phyloP scores from a whole-genome alignment of 2,329 filamentous ascomycete species.

The Aspergillus sp. region DNA sequence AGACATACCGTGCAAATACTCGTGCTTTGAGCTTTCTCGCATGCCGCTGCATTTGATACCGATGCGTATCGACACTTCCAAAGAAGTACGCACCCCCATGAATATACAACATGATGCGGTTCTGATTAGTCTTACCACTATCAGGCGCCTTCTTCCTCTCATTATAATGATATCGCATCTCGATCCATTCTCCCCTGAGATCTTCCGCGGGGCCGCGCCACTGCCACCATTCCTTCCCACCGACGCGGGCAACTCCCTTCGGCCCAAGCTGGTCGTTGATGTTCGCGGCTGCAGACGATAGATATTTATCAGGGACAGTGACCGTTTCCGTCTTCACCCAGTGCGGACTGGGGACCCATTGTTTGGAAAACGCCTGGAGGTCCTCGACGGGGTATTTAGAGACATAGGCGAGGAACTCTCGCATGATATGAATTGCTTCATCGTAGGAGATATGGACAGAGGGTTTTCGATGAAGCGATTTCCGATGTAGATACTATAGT shows the following conservation, averaged over 20 bases:
- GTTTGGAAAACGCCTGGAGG: slow-evolving; percentile 81
- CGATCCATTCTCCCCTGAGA: slow-evolving; percentile 87
- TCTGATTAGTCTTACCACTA: slow-evolving; percentile 46
- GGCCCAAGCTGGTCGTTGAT: slow-evolving; percentile 72
- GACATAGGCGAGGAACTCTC: slow-evolving; percentile 77
- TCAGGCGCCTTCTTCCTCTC: slow-evolving; percentile 56
- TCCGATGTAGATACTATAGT: slow-evolving; percentile 75
- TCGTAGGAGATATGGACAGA: slow-evolving; percentile 92
- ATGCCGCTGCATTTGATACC: slow-evolving; percentile 97
- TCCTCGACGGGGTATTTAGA: slow-evolving; percentile 91
- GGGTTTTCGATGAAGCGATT: slow-evolving; percentile 69
- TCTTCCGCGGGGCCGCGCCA: slow-evolving; percentile 66
- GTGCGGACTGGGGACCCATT: slow-evolving; percentile 83
- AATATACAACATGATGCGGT: slow-evolving; percentile 85
- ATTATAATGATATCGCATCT: slow-evolving; percentile 80
- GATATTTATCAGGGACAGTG: slow-evolving; percentile 58
- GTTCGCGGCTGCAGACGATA: slow-evolving; percentile 61
- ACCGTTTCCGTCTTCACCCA: slow-evolving; percentile 79
- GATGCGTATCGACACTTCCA: slow-evolving; percentile 89
- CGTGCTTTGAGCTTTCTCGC: slow-evolving; percentile 88
- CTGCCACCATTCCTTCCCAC: slow-evolving; percentile 83
- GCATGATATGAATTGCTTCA: slow-evolving; percentile 81
- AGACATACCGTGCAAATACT: slow-evolving; percentile 66
- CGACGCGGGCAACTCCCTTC: slow-evolving; percentile 68
- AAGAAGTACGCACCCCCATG: slow-evolving; percentile 96